A percentile compares a stretch with the other conserved stretches of the same genome.
Evolutionary conservation across 2,329 filamentous ascomycete genomes (phyloP).

Genomic region (Helicocarpus griseus): DNA sequence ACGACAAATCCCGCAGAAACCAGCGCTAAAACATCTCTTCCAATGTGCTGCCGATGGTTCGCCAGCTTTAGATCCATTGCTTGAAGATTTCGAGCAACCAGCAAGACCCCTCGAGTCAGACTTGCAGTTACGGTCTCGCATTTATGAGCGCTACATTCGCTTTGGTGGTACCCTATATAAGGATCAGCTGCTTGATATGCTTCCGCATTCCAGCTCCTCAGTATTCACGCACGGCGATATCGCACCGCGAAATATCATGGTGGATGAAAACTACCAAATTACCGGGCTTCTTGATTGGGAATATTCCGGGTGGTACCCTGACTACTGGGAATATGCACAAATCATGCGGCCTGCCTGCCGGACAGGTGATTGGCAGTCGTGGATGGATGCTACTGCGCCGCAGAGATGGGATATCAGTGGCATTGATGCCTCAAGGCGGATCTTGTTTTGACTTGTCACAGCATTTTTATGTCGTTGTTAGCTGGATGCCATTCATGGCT

Average conservation of each 20-base stretch:
- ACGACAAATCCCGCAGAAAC: constrained; percentile 10
- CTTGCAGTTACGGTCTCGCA: constrained; percentile 15
- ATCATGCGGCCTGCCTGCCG: constrained; percentile 19
- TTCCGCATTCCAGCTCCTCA: constrained; percentile 15
- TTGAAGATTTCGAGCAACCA: constrained; percentile 15
- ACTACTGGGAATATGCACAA: constrained; percentile 34
- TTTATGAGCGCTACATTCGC: constrained; percentile 18
- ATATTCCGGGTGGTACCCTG: constrained; percentile 31
- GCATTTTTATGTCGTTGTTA: no score
- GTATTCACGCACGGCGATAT: constrained; percentile 26
- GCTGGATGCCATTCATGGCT: no score
- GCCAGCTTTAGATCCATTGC: constrained; percentile 11
- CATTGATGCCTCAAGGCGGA: constrained; percentile 17
- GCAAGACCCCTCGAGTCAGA: constrained; percentile 13
- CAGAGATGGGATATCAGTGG: constrained; percentile 20
- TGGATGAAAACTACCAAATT: constrained; percentile 15
- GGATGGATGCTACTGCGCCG: constrained; percentile 21
- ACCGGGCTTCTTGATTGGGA: constrained; percentile 34
- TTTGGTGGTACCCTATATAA: constrained; percentile 14
- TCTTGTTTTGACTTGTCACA: constrained; percentile 32
- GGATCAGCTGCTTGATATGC: constrained; percentile 15
- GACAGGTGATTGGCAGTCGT: constrained; percentile 17
- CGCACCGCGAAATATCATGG: constrained; percentile 24
- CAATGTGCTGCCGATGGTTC: constrained; percentile 18
- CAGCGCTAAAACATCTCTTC: constrained; percentile 10